These are phyloP conservation scores for Suhomyces sp. DNA, from an alignment of 805 yeast species.

Conservation along the genomic window DNA sequence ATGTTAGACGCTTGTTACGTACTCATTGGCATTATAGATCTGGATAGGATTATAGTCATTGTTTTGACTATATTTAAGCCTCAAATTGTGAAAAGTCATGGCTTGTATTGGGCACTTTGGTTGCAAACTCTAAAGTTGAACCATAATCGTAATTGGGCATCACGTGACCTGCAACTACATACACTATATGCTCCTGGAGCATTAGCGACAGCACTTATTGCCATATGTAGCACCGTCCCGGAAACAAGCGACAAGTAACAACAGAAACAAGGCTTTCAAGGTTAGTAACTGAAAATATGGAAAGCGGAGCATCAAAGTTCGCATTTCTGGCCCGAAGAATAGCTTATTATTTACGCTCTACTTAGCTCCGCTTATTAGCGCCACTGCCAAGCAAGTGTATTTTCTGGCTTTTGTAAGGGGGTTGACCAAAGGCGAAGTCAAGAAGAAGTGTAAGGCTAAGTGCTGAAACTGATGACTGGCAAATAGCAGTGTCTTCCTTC, in stretches of 20 bases:
- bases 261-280: not conserved
- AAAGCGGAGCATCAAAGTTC: not conserved
- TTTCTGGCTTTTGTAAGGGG: not conserved
- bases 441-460: not conserved
- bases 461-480: not conserved
- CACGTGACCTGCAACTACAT: not conserved
- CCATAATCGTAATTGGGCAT: not conserved
- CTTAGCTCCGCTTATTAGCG: not conserved
- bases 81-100: not conserved
- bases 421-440: not conserved
- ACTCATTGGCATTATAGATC: not conserved
- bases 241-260: not conserved
- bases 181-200: not conserved
- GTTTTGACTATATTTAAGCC: not conserved
- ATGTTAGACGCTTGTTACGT: not conserved
- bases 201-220: not conserved
- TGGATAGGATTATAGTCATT: not conserved
- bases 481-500: not conserved
- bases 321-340: not conserved
- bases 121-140: not conserved
- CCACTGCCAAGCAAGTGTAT: not conserved
- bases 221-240: not conserved
- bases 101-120: not conserved
- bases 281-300: not conserved
- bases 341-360: not conserved